Conservation (phyloP, 805 yeast species). For the Cyberlindnera mrakii region DNA sequence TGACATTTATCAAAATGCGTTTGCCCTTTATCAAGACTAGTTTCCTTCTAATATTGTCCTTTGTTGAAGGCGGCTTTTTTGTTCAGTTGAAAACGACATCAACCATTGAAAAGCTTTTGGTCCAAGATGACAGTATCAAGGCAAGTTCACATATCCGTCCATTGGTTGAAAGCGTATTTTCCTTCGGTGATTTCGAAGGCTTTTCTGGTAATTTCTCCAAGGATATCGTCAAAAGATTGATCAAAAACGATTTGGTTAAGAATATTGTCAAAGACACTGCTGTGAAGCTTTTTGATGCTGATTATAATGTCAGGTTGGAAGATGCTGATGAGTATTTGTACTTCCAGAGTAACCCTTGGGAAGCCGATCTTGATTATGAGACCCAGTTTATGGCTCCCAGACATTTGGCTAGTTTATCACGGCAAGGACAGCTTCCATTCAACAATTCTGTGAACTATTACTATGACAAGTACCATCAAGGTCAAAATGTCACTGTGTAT, state of each 20-base stretch:
- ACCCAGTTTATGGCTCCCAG: conserved; percentile 50
- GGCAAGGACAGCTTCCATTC: conserved; percentile 32
- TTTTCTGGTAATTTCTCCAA: conserved; percentile 57
- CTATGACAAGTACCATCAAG: conserved; percentile 42
- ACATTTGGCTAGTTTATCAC: conserved; percentile 62
- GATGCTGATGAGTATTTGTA: conserved; percentile 1
- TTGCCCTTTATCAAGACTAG: background rate
- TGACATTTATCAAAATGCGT: no score
- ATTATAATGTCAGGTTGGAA: conserved; percentile 11
- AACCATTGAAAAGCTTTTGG: conserved; percentile 16
- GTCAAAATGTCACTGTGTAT: conserved; percentile 64
- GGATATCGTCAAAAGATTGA: conserved; percentile 40
- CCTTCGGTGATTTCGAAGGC: conserved; percentile 69
- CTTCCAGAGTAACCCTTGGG: background rate
- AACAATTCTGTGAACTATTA: conserved; percentile 34
- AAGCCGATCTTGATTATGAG: conserved; percentile 5
- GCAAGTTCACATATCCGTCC: conserved; percentile 38
- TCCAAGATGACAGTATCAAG: conserved; percentile 17
- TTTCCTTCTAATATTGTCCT: background rate
- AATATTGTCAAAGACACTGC: conserved; percentile 63
- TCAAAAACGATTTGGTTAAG: conserved; percentile 55
- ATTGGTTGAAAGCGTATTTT: conserved; percentile 43
- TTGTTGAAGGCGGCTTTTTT: conserved; percentile 14
- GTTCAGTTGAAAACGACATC: conserved; percentile 21
- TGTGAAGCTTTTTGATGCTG: conserved; percentile 47